Percentiles rank a stretch among this genome's conserved stretches.
These are phyloP conservation scores for Steccherinum ochraceum DNA, from an alignment of 768 basidiomycete species.

Conservation along the genomic window DNA sequence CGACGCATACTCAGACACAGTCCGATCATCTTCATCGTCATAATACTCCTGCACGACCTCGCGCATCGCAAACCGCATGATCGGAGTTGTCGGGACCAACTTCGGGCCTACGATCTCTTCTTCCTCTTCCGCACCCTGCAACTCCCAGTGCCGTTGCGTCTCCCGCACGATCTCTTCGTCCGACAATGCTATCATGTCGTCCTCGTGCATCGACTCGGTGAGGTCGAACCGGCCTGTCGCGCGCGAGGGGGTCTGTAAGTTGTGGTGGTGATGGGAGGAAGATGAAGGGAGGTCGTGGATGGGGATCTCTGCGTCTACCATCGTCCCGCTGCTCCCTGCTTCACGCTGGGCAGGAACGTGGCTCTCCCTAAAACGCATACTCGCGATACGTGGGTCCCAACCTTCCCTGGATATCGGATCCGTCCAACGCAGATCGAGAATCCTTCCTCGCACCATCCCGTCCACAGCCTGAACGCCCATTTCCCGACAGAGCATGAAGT, in stretches of 20 bases:
- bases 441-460: constrained; percentile 74
- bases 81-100: constrained; percentile 69
- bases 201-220: constrained; percentile 26
- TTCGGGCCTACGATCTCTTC: constrained; percentile 66
- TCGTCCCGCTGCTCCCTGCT: constrained; percentile 34
- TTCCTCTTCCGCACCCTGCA: constrained; percentile 40
- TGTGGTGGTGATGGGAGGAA: too few species aligned
- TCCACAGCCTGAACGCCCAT: constrained; percentile 81
- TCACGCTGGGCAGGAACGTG: constrained; percentile 13
- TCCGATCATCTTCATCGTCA: constrained; percentile 67
- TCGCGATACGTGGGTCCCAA: constrained; percentile 22
- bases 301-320: constrained; percentile 19
- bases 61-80: constrained; percentile 80
- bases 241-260: constrained; percentile 1
- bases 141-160: constrained; percentile 37
- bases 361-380: constrained; percentile 18
- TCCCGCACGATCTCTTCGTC: constrained; percentile 40
- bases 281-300: neutral
- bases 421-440: constrained; percentile 74
- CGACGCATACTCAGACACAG: constrained; percentile 74
- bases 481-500: constrained; percentile 78
- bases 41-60: constrained; percentile 82
- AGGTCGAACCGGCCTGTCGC: neutral
- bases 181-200: constrained; percentile 43
- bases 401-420: constrained; percentile 58